phyloP scores from a whole-genome alignment of 108 stramenopile genomes.

The Nitzschia putrida region DNA sequence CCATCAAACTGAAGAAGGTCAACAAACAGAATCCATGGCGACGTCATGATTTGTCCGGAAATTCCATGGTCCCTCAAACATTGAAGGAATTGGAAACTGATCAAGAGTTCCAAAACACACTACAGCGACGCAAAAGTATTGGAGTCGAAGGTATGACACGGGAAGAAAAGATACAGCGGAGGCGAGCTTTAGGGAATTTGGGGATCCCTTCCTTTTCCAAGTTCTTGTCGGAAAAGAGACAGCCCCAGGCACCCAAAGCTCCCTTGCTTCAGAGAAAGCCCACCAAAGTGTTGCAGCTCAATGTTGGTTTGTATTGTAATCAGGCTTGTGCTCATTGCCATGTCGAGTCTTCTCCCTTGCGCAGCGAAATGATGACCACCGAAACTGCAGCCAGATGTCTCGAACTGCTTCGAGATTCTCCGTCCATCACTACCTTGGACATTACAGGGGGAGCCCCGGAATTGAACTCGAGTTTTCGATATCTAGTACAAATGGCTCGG shows the following conservation, averaged over 20 bases:
- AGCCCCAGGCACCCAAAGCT: not conserved
- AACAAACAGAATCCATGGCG: slow-evolving; percentile 36
- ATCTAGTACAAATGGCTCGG: slow-evolving; percentile 84
- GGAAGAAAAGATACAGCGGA: slow-evolving; percentile 85
- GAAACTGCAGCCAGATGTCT: slow-evolving; percentile 89
- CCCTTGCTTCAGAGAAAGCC: not conserved
- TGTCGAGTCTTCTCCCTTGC: slow-evolving; percentile 92
- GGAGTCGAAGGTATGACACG: slow-evolving; percentile 60
- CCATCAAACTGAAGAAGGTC: slow-evolving; percentile 30
- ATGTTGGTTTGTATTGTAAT: slow-evolving; percentile 98
- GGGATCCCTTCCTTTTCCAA: slow-evolving; percentile 81
- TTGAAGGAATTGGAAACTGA: slow-evolving; percentile 64
- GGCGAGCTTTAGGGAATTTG: slow-evolving; percentile 85
- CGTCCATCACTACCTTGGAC: slow-evolving; percentile 86
- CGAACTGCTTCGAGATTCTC: slow-evolving; percentile 71
- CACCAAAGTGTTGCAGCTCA: slow-evolving; percentile 88
- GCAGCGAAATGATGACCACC: slow-evolving; percentile 84
- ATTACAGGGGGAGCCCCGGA: slow-evolving; percentile 98
- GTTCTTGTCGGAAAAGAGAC: slow-evolving; percentile 56
- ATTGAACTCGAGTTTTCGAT: slow-evolving; percentile 87
- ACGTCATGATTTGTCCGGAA: slow-evolving; percentile 63
- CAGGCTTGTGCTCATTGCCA: slow-evolving; percentile 94
- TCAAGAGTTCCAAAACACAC: slow-evolving; percentile 69
- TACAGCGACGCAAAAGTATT: slow-evolving; percentile 47
- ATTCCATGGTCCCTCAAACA: slow-evolving; percentile 70